Conservation (phyloP, 2,329 filamentous ascomycete genomes). For the Boeremia exigua region DNA sequence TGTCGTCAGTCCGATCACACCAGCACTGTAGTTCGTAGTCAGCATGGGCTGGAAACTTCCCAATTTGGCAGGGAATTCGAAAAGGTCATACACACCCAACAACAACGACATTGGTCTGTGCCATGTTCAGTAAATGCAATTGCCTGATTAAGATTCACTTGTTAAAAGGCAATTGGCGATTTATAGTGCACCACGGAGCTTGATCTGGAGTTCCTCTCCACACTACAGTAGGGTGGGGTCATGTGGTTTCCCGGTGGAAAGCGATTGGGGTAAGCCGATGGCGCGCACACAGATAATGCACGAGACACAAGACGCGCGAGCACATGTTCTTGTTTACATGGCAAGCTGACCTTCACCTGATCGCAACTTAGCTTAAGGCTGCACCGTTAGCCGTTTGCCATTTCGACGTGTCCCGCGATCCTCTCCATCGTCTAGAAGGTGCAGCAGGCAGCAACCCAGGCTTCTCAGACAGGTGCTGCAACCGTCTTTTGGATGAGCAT, state of each 20-base stretch:
- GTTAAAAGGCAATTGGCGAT: not conserved
- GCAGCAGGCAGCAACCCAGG: constrained; percentile 8
- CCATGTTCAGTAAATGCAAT: constrained; percentile 10
- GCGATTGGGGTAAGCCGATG: constrained; percentile 7
- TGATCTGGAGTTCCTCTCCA: constrained; percentile 4
- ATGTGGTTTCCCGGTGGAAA: constrained; percentile 8
- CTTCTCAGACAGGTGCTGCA: constrained; percentile 12
- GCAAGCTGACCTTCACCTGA: constrained; percentile 5
- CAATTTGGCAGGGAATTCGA: not conserved
- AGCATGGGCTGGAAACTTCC: constrained; percentile 13
- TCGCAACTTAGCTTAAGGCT: constrained; percentile 4
- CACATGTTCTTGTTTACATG: constrained; percentile 30
- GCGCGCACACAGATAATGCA: constrained; percentile 23
- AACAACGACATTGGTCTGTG: constrained; percentile 51
- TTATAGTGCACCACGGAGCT: constrained; percentile 8
- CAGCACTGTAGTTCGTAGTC: constrained; percentile 57
- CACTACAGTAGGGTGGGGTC: constrained; percentile 8
- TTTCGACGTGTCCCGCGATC: not conserved
- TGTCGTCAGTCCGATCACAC: constrained; percentile 70
- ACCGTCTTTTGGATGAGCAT: constrained; percentile 9
- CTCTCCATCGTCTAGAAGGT: constrained; percentile 1
- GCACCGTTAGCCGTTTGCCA: constrained; percentile 3
- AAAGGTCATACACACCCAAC: constrained; percentile 51
- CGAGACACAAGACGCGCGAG: constrained; percentile 30
- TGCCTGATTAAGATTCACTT: not conserved